phyloP scores from a whole-genome alignment of 345 rosid species.

The Populus tremula region DNA sequence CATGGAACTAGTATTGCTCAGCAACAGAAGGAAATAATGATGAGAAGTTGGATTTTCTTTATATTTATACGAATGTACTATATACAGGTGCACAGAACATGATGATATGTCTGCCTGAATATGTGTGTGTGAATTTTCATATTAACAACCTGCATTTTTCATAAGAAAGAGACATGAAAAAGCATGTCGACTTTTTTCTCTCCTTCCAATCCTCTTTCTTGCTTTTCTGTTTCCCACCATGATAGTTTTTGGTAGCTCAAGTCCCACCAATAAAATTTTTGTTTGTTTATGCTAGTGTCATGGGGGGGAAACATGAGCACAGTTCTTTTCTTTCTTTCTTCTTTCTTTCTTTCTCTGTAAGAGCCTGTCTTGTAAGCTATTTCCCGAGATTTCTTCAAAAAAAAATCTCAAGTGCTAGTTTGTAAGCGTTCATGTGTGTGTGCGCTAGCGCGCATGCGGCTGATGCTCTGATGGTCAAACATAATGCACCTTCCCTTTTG shows the following conservation, averaged over 20 bases:
- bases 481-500: not conserved
- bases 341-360: too few relatives aligned
- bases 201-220: conserved; percentile 25
- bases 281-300: conserved; percentile 27
- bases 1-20: not conserved
- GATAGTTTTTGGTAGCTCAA: conserved; percentile 23
- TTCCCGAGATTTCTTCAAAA: not conserved
- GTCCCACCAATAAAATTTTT: conserved; percentile 32
- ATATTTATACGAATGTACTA: not conserved
- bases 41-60: conserved; percentile 12
- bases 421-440: not conserved
- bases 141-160: conserved; percentile 29
- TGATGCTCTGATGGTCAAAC: not conserved
- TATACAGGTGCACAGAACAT: not conserved
- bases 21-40: conserved; percentile 13
- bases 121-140: not conserved
- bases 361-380: not conserved
- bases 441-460: not conserved
- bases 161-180: conserved; percentile 39
- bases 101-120: not conserved
- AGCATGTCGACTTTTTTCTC: conserved; percentile 37
- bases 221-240: conserved; percentile 41
- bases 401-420: not conserved
- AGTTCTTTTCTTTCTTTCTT: too few relatives aligned
- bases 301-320: conserved; percentile 13